Evolutionary conservation across 2,329 filamentous ascomycete genomes (phyloP).

Genomic region (Rachicladosporium sp.): DNA sequence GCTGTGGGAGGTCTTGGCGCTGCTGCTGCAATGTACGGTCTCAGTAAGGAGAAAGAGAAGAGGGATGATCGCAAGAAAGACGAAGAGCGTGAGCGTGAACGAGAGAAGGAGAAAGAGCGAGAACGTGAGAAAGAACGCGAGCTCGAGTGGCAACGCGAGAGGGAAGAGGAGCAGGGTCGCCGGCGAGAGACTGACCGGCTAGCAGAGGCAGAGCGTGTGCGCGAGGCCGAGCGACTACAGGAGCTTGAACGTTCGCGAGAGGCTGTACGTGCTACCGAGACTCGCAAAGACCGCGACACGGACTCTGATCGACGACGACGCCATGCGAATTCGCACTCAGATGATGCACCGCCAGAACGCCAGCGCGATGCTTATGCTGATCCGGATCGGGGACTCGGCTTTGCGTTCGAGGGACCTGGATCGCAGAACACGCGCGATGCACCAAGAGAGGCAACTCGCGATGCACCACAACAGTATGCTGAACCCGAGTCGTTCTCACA

Average conservation of each 20-base stretch:
- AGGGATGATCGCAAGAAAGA: slow-evolving; percentile 11
- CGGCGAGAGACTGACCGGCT: background rate
- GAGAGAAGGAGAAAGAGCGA: slow-evolving; percentile 11
- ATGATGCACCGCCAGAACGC: slow-evolving; percentile 5
- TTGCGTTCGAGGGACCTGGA: slow-evolving; percentile 20
- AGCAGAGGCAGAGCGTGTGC: too few species aligned
- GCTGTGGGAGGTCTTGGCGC: slow-evolving; percentile 19
- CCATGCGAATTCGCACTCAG: slow-evolving; percentile 1
- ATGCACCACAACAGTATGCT: slow-evolving; percentile 4
- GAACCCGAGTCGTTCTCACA: background rate
- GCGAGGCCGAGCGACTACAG: background rate
- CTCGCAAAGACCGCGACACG: slow-evolving; percentile 6
- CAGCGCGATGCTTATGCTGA: slow-evolving; percentile 17
- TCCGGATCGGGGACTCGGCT: slow-evolving; percentile 19
- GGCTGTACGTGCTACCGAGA: background rate
- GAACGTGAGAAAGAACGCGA: slow-evolving; percentile 9
- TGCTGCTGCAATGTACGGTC: slow-evolving; percentile 18
- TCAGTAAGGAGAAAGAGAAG: slow-evolving; percentile 15
- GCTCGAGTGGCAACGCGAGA: slow-evolving; percentile 8
- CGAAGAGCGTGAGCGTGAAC: slow-evolving; percentile 11
- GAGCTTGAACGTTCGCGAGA: slow-evolving; percentile 1
- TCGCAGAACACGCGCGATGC: slow-evolving; percentile 5
- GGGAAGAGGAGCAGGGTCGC: slow-evolving; percentile 10
- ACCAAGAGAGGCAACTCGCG: background rate
- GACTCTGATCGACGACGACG: slow-evolving; percentile 3